Evolutionary conservation across 352 stramenopile genomes (phyloP), one percentile per base, ranked within the genome.

Genomic region (Globisporangium irregulare): DNA sequence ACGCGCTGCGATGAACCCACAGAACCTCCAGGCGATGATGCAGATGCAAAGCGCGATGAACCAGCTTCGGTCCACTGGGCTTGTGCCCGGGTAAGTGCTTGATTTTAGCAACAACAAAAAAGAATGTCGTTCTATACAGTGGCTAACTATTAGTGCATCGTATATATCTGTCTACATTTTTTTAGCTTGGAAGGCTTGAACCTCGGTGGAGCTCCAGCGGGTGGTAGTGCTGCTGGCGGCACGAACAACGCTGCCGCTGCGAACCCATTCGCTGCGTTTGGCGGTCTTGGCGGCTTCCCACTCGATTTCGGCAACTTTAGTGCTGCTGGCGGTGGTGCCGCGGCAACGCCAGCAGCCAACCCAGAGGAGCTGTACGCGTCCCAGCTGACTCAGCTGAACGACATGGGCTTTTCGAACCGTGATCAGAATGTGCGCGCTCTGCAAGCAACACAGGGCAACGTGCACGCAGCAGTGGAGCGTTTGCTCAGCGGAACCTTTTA

Each of bases 321-420:
- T 12, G 71, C 54, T 15, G 38, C 71, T 5, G 24, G 63, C 32
- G 66, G 74, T 7, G n/a, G 69, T 22, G 75, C 76, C 4, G 56
- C 77, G 1, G 41, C 74, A 5, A 41, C 77, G 5, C 71, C 87
- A 5, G 69, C 69, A 36, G 75, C 70, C 38, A 94, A 97, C 72
- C 89, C 89, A 2, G 87, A 94, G 59, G 84, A 96, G 65, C 73
- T 83, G 5, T 98, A 96, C 71, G 89, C 90, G 29, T 85, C 82
- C 25, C 92, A 98, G 73, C 72, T 98, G 38, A 82, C 78, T n/a
- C 90, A 97, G 73, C 78, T 98, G 51, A 82, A 78, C 51, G 90
- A 97, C 70, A 97, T 98, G 91, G 92, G 92, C 51, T 97, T 98
- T 61, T 80, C 82, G 7, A 93, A 98, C 77, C 81, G 85, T 24